Evolutionary conservation across 2,329 filamentous ascomycete species (phyloP).

Genomic region (Torrubiella hemipterigena): DNA sequence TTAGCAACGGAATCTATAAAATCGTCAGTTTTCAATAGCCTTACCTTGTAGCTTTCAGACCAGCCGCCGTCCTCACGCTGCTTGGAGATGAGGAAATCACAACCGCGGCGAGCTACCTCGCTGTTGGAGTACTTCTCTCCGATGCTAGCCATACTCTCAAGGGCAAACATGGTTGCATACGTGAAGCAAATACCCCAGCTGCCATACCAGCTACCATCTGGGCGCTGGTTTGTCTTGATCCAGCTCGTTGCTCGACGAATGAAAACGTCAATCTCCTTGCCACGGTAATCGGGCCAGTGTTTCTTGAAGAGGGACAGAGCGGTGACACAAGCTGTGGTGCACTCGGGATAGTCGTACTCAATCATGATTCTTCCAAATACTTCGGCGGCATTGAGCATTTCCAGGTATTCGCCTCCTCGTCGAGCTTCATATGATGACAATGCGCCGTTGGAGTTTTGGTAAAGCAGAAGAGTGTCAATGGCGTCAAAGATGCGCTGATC

Average conservation of each 20-base stretch:
- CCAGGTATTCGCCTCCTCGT: conserved; percentile 64
- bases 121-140: conserved; percentile 75
- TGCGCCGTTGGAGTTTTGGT: conserved; percentile 78
- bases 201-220: conserved; percentile 93
- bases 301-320: conserved; percentile 72
- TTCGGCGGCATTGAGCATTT: conserved; percentile 87
- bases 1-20: conserved; percentile 8
- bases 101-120: conserved; percentile 58
- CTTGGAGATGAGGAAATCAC: conserved; percentile 73
- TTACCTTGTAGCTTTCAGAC: conserved; percentile 81
- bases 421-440: conserved; percentile 84
- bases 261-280: conserved; percentile 61
- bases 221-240: conserved; percentile 66
- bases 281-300: conserved; percentile 70
- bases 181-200: conserved; percentile 98
- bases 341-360: conserved; percentile 96
- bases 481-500: conserved; percentile 75
- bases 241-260: conserved; percentile 65
- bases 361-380: conserved; percentile 98
- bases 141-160: conserved; percentile 71
- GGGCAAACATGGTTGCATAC: conserved; percentile 91
- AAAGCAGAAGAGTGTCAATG: conserved; percentile 79
- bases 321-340: conserved; percentile 88
- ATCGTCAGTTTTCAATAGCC: conserved; percentile 8
- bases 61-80: conserved; percentile 87